These are phyloP conservation scores for Paramecium pentaurelia DNA, from an alignment of 73 alveolate genomes.

Conservation along the genomic window DNA sequence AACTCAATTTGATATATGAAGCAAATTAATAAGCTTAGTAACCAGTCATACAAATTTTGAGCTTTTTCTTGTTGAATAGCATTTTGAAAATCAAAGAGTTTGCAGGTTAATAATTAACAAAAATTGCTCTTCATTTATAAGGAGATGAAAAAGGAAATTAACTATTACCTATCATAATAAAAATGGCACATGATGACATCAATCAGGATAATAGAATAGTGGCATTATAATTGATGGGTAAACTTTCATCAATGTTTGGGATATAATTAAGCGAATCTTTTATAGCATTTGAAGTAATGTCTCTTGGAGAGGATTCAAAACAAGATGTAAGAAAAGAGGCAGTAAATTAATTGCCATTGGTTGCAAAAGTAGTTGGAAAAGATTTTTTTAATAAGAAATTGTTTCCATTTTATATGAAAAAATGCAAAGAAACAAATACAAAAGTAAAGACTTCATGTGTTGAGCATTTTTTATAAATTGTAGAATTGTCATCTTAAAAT, in stretches of 20 bases:
- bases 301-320: slow-evolving; percentile 71
- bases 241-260: slow-evolving; percentile 63
- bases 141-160: slow-evolving; percentile 62
- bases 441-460: slow-evolving; percentile 74
- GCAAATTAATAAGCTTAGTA: neutral
- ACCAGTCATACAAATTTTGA: neutral
- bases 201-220: slow-evolving; percentile 62
- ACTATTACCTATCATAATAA: slow-evolving; percentile 50
- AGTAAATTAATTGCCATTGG: slow-evolving; percentile 58
- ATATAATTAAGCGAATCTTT: slow-evolving; percentile 58
- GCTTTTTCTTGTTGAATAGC: neutral
- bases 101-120: slow-evolving; percentile 44
- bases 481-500: slow-evolving; percentile 42
- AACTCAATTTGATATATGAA: neutral
- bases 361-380: slow-evolving; percentile 64
- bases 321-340: slow-evolving; percentile 70
- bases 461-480: slow-evolving; percentile 67
- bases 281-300: slow-evolving; percentile 70
- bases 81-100: slow-evolving; percentile 45
- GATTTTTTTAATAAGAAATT: slow-evolving; percentile 66
- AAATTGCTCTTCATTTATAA: slow-evolving; percentile 24
- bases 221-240: slow-evolving; percentile 66
- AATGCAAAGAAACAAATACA: slow-evolving; percentile 68
- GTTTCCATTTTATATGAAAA: slow-evolving; percentile 72
- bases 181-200: slow-evolving; percentile 67